Base-by-base conservation (phyloP, 352 stramenopile genomes). In the Phytophthora aleatoria region DNA sequence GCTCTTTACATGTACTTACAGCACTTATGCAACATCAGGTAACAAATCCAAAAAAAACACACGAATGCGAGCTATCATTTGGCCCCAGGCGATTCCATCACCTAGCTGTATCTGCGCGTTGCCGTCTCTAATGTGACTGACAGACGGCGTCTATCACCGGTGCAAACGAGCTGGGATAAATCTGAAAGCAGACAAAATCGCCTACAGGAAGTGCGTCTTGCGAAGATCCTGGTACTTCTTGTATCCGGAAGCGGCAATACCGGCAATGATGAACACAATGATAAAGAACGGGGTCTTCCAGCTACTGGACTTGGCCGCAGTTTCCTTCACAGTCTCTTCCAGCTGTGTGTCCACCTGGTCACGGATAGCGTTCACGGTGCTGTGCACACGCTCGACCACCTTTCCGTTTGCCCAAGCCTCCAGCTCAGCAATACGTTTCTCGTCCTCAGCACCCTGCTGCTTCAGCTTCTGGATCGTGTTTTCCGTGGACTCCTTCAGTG, bases 191-290 rank as follows among this genome's bases (percentile, higher is more conserved):
- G 20, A 44, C 20, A 16, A 52, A 42, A 52, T 38, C 28, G 38
- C 50, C 61, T 92, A 95, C 56, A 95, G 73, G 67, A 95, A 85
- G 77, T 95, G 87, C 38, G 83, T 93, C 76, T 95, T 95, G 67
- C 83, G 81, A 61, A 95, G 67, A 56, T 94, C 83, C 65, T 95
- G 85, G 77, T 95, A 95, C 77, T 95, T 95, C 67, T 92, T 92
- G 77, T 94, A 95, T 24, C 70, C 81, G 13, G 58, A 74, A n/a
- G 76, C 81, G 5, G 79, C 69, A 55, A 91, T 30, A 7, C 69
- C 85, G 24, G 71, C 80, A 44, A 94, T 69, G 55, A 89, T 76
- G 57, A 93, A 53, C 58, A 95, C 57, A 54, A 95, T 73, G 56
- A 94, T 54, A 61, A 94, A 81, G 69, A 95, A 95, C 36, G 87